Base-by-base conservation (phyloP, 768 basidiomycete species). In the Naematelia aurantialba region DNA sequence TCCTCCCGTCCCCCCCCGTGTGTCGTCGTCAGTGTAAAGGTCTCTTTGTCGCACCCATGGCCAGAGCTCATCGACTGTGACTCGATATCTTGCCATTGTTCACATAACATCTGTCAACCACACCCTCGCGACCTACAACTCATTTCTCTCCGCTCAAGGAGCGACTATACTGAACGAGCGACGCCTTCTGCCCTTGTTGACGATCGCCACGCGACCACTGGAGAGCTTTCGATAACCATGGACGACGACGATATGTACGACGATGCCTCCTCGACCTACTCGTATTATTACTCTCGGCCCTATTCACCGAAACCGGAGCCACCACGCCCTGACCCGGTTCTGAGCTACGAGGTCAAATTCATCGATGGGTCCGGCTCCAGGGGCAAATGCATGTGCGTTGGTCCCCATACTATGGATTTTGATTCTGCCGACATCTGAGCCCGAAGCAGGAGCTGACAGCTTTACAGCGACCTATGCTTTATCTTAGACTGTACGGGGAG, bases 401-500 rank as follows among this genome's bases (percentile, higher is more conserved):
- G n/a, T n/a, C n/a, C n/a, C n/a, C 47, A 34, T 24, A n/a, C 39
- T 2, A 10, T 29, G 19, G 13, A 21, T 17, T 0, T n/a, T 39
- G 17, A 2, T 14, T 29, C 27, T 46, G 27, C 21, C 25, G 52
- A 2, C 2, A 11, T 27, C 25, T 22, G 47, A 12, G 30, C 26
- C 3, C 17, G 4, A n/a, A 2, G 25, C 22, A n/a, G 12, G 8
- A 19, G 42, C 58, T 59, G 48, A 59, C 42, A 39, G 8, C n/a
- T 17, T 13, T n/a, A 2, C 45, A 72, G 72, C 30, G 92, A 96
- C 79, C 85, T 96, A 60, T 91, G 92, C 47, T 96, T 96, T 80
- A 84, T 96, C 19, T 89, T 94, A 75, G 91, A 96, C 79, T 93
- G 91, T 78, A 96, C 91, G 5, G 91, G 91, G 13, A 73, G 71